phyloP scores from a whole-genome alignment of 352 stramenopile genomes.

The Phytophthora pini region DNA sequence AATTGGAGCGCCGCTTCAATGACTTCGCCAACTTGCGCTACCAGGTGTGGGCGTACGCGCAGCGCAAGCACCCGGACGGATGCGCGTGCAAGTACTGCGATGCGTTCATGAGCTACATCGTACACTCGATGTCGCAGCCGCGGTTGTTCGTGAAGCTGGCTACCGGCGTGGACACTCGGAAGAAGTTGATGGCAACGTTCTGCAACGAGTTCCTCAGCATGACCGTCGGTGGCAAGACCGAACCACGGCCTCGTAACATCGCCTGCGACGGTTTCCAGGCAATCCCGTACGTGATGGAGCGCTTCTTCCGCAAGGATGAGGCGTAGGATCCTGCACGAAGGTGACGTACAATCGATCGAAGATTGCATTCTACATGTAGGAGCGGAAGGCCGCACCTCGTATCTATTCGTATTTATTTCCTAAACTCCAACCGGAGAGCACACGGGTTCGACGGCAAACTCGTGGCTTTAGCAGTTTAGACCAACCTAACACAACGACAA shows the following conservation, averaged over 20 bases:
- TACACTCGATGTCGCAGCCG: slow-evolving; percentile 59
- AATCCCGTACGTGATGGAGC: slow-evolving; percentile 53
- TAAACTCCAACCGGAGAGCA: neutral
- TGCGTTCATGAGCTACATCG: slow-evolving; percentile 59
- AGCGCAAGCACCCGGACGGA: slow-evolving; percentile 41
- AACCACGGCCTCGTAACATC: slow-evolving; percentile 32
- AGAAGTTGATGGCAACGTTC: slow-evolving; percentile 55
- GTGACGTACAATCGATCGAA: slow-evolving; percentile 43
- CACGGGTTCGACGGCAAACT: no score
- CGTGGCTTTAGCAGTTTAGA: no score
- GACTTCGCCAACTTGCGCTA: slow-evolving; percentile 62
- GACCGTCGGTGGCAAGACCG: slow-evolving; percentile 42
- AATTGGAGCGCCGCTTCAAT: slow-evolving; percentile 58
- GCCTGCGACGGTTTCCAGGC: slow-evolving; percentile 47
- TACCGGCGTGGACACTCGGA: slow-evolving; percentile 43
- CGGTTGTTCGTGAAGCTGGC: slow-evolving; percentile 53
- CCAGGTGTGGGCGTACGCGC: slow-evolving; percentile 54
- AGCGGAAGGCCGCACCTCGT: no score
- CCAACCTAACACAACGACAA: no score
- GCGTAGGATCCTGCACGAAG: neutral
- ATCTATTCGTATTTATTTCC: no score
- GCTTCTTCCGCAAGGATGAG: slow-evolving; percentile 44
- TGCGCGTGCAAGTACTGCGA: slow-evolving; percentile 56
- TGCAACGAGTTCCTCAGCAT: slow-evolving; percentile 57
- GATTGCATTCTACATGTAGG: neutral